These are phyloP conservation scores for Penicillium manginii DNA, from an alignment of 495 filamentous ascomycete genomes.

Conservation along the genomic window DNA sequence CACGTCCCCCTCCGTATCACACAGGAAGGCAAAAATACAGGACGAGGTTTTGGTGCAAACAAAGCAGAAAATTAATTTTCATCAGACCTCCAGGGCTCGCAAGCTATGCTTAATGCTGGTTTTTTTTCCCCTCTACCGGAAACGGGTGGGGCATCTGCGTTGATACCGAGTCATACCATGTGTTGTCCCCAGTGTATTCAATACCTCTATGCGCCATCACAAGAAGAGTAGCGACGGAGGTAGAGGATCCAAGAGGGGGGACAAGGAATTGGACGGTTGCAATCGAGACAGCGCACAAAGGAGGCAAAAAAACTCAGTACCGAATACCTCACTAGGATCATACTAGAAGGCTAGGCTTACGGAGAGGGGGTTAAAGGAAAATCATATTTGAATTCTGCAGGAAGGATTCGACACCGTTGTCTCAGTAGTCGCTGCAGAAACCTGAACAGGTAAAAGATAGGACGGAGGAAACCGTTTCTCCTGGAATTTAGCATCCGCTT, in stretches of 20 bases:
- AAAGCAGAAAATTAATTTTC: constrained; percentile 22
- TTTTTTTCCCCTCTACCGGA: not conserved
- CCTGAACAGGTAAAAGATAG: constrained; percentile 21
- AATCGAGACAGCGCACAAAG: constrained; percentile 30
- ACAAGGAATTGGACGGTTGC: constrained; percentile 17
- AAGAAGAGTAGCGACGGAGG: not conserved
- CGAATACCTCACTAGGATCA: constrained; percentile 1
- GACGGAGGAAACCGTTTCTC: constrained; percentile 3
- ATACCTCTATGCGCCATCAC: constrained; percentile 10
- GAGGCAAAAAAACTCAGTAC: not conserved
- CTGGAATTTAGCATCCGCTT: not conserved
- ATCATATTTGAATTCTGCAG: constrained; percentile 4
- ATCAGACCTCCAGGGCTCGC: constrained; percentile 7
- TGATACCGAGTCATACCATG: constrained; percentile 20
- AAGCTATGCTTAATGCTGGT: constrained; percentile 22
- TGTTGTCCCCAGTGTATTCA: constrained; percentile 19
- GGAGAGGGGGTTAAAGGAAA: not conserved
- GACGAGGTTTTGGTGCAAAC: constrained; percentile 20
- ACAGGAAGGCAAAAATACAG: constrained; percentile 17
- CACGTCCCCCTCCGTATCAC: constrained; percentile 16
- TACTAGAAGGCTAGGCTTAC: not conserved
- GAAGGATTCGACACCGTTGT: constrained; percentile 18
- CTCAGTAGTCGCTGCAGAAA: constrained; percentile 21
- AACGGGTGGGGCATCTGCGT: constrained; percentile 31
- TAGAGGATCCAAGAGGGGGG: constrained; percentile 7